Conservation (phyloP, 371 early-diverging fungal genomes). For the Catenaria anguillulae region DNA sequence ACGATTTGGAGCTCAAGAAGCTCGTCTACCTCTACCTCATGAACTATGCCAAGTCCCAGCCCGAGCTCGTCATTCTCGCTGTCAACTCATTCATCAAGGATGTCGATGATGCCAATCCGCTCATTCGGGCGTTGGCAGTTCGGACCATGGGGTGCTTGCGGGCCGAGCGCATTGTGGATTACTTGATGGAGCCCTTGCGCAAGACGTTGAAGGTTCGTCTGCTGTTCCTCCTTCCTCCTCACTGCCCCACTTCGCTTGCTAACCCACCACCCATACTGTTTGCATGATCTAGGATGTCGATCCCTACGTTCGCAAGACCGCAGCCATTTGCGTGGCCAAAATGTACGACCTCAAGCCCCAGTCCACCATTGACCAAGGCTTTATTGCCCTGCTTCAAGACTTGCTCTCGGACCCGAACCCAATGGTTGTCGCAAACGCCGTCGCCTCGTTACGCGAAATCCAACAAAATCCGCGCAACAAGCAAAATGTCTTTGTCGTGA, state of each 20-base stretch:
- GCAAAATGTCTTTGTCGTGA: conserved; percentile 58
- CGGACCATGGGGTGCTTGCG: conserved; percentile 93
- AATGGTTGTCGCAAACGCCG: conserved; percentile 91
- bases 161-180: conserved; percentile 87
- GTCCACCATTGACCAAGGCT: conserved; percentile 53
- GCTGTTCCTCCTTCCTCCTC: neutral
- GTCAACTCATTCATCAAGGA: conserved; percentile 97
- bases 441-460: conserved; percentile 86
- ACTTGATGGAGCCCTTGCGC: conserved; percentile 44
- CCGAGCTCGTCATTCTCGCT: conserved; percentile 91
- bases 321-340: conserved; percentile 71
- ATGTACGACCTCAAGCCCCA: conserved; percentile 59
- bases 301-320: conserved; percentile 43
- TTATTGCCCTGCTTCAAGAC: conserved; percentile 70
- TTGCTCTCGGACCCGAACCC: conserved; percentile 85
- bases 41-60: conserved; percentile 86
- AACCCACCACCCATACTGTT: no score
- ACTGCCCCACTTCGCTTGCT: neutral
- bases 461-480: conserved; percentile 61
- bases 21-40: conserved; percentile 63
- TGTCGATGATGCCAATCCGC: conserved; percentile 78
- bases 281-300: conserved; percentile 35
- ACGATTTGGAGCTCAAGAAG: conserved; percentile 82
- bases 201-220: conserved; percentile 31
- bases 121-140: conserved; percentile 92